Base-by-base conservation (phyloP, 768 basidiomycete species). In the Cyathus striatus region DNA sequence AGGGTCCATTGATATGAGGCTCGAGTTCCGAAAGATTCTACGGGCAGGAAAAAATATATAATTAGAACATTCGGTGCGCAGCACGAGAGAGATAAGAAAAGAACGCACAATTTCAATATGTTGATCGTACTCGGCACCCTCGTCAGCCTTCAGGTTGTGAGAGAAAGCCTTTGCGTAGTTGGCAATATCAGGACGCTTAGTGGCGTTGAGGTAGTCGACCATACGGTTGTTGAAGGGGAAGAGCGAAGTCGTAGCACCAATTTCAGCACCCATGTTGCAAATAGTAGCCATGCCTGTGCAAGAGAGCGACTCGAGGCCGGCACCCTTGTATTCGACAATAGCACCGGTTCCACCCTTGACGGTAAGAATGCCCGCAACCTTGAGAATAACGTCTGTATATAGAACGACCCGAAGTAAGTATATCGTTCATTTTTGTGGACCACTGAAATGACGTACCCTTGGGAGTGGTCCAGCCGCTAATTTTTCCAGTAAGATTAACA, bases 191-290 rank as follows among this genome's bases (percentile, higher is more conserved):
- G 68, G 61, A 52, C 96, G 92, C 62, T 89, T 89, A 53, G 96
- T 99, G n/a, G 95, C 95, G 47, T 87, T 79, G 62, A 99, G 74
- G 70, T 97, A 99, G 60, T 84, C 78, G 56, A 61, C 76, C 96
- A 98, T 98, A 58, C 94, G 90, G 51, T 71, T 63, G 74, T 98
- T 99, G 83, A 88, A 98, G 56, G 96, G 96, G 90, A 99, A 99
- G 54, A 98, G 69, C 14, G 95, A 97, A 17, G 96, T 98, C 7
- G 96, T 99, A 26, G 96, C 96, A 62, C 95, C 95, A 57, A 98
- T 97, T 69, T 99, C 95, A 54, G 95, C 95, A 76, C 95, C 95
- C 95, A 98, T 99, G 81, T 97, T 99, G 68, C 95, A 97, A 58
- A 99, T 95, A 17, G 95, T 98, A 41, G 91, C 95, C 94, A 98